Base-by-base conservation (phyloP, 1,139 yeast genomes). In the Yamadazyma oceani region DNA sequence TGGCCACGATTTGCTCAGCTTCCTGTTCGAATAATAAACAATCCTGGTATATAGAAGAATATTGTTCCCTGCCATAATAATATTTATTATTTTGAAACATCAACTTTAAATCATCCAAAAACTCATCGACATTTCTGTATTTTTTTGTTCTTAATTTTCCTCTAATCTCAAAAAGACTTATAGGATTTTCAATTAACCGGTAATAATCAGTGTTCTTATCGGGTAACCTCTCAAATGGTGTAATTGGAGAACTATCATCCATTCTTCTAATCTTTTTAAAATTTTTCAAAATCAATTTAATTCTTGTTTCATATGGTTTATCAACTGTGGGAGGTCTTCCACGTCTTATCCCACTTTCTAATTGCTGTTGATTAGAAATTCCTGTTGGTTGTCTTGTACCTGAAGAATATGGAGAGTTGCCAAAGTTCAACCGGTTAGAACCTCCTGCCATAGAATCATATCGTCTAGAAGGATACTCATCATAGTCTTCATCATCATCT, bases 311-410 rank as follows among this genome's bases (percentile, higher is more conserved):
- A 60, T 85, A 90, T 4, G 97, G 97, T 52, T 85, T 82, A 60
- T 90, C 97, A 40, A 90, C 94, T 38, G 90, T 86, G 1, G 97
- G 97, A 7, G 97, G 97, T 54, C 97, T 78, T 30, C 97, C 97
- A 54, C 97, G 74, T 59, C 87, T 82, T 37, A 80, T 79, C 46
- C 89, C 84, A 38, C 78, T 72, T 44, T 80, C 85, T 16, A 46
- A 41, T 16, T 30, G 36, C 16, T 34, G 37, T 22, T 33, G 24
- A 5, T 17, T 14, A 31, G 37, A 26, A 13, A 11, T 8, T 11
- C 35, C 31, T 14, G 27, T 25, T n/a, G 29, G 11, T 16, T 22
- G 22, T 15, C 19, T 29, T 6, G n/a, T 4, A 31, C 19, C 23
- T 15, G 35, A 11, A 4, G 26, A 16, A 26, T 26, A 33, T 10